Evolutionary conservation across 257 asterid genomes (phyloP).

Genomic region (Nicotiana knightiana): DNA sequence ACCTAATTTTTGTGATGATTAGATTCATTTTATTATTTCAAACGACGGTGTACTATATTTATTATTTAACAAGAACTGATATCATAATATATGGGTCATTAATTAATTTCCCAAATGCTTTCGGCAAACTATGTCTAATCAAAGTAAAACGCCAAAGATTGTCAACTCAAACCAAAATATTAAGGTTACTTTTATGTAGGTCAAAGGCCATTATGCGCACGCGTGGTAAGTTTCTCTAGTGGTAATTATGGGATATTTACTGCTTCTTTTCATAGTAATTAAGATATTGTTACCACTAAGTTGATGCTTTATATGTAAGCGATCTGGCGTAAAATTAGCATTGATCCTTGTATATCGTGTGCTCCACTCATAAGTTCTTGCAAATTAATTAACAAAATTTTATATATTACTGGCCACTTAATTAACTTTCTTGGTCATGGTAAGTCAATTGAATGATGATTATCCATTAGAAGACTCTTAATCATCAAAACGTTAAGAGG

Average conservation of each 20-base stretch:
- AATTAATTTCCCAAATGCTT: slow-evolving; percentile 8
- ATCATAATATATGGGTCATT: neutral
- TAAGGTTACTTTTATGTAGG: slow-evolving; percentile 7
- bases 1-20: slow-evolving; percentile 8
- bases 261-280: neutral
- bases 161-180: slow-evolving; percentile 1
- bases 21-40: neutral
- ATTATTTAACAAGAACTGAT: neutral
- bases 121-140: slow-evolving; percentile 12
- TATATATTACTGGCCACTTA: neutral
- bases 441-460: neutral
- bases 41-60: neutral
- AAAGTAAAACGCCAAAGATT: slow-evolving; percentile 4
- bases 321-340: neutral
- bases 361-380: neutral
- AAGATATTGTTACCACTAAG: neutral
- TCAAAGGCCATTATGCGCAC: slow-evolving; percentile 16
- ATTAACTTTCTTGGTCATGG: neutral
- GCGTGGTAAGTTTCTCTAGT: slow-evolving; percentile 7
- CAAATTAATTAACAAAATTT: neutral
- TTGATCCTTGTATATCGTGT: neutral
- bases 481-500: neutral
- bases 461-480: neutral
- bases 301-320: neutral
- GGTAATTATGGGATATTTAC: slow-evolving; percentile 10